Conservation (phyloP, 768 basidiomycete species). For the Lentinula aciculospora region DNA sequence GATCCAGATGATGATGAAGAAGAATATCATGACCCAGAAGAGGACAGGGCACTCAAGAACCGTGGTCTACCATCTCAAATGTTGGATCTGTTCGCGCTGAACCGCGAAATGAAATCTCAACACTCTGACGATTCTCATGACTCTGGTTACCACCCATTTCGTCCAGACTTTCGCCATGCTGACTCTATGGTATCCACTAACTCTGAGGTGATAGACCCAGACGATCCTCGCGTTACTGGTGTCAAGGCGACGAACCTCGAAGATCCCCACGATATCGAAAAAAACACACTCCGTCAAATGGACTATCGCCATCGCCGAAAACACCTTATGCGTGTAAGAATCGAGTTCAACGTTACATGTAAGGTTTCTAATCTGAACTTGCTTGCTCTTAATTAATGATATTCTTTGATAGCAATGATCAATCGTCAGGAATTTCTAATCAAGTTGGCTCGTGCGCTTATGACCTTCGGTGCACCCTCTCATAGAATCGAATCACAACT, state of each 20-base stretch:
- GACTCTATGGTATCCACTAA: slow-evolving; percentile 42
- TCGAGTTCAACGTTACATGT: slow-evolving; percentile 76
- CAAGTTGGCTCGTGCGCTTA: slow-evolving; percentile 79
- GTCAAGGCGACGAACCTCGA: slow-evolving; percentile 41
- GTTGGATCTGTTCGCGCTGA: slow-evolving; percentile 44
- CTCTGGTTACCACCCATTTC: slow-evolving; percentile 17
- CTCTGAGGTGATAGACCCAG: slow-evolving; percentile 58
- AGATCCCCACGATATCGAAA: slow-evolving; percentile 59
- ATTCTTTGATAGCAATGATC: slow-evolving; percentile 51
- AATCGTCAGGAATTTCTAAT: slow-evolving; percentile 83
- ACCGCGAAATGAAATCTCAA: slow-evolving; percentile 14
- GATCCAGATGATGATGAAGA: slow-evolving; percentile 17
- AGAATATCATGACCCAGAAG: slow-evolving; percentile 18
- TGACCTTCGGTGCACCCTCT: slow-evolving; percentile 90
- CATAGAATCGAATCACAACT: slow-evolving; percentile 94
- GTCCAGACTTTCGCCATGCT: slow-evolving; percentile 26
- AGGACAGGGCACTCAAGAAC: slow-evolving; percentile 28
- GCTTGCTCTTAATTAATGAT: neutral
- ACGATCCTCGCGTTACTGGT: slow-evolving; percentile 69
- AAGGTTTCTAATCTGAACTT: slow-evolving; percentile 13
- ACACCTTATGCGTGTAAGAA: slow-evolving; percentile 55
- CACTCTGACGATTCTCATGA: slow-evolving; percentile 1
- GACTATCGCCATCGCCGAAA: slow-evolving; percentile 65
- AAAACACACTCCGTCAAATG: slow-evolving; percentile 56
- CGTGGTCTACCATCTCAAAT: slow-evolving; percentile 47